phyloP scores from a whole-genome alignment of 2,329 filamentous ascomycete genomes.

The Aspergillus jensenii region DNA sequence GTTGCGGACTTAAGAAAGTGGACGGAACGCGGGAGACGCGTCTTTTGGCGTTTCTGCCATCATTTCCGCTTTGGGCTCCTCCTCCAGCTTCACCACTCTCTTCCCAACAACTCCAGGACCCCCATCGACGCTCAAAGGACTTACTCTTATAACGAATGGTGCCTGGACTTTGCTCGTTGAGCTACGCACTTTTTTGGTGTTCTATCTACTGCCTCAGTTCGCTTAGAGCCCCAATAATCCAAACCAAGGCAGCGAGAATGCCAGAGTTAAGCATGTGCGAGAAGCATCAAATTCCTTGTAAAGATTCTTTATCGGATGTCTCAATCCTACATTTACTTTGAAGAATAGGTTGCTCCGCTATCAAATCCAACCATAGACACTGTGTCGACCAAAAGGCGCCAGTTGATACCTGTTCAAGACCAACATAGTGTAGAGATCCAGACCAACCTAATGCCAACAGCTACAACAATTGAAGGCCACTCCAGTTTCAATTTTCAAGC shows the following conservation, averaged over 20 bases:
- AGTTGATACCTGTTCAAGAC: neutral
- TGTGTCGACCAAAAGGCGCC: neutral
- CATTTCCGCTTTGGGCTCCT: constrained; percentile 21
- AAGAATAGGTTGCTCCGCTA: neutral
- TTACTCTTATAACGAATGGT: neutral
- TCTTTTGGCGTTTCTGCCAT: constrained; percentile 26
- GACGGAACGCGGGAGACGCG: constrained; percentile 23
- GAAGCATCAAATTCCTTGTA: neutral
- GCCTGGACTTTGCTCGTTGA: neutral
- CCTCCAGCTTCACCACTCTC: neutral
- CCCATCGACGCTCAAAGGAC: neutral
- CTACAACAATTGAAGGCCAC: neutral
- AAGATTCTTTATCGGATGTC: neutral
- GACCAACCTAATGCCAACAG: neutral
- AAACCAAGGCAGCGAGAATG: neutral
- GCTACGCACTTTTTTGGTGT: neutral
- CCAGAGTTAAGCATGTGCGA: neutral
- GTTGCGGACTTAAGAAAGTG: constrained; percentile 1
- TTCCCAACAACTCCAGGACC: too few species aligned
- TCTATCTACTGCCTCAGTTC: neutral
- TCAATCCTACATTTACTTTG: neutral
- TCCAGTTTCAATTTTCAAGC: neutral
- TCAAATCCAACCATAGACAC: neutral
- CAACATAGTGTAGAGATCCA: neutral
- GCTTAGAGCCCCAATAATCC: neutral